phyloP scores from a whole-genome alignment of 2,329 filamentous ascomycete genomes.

The Fusarium kyushuense region DNA sequence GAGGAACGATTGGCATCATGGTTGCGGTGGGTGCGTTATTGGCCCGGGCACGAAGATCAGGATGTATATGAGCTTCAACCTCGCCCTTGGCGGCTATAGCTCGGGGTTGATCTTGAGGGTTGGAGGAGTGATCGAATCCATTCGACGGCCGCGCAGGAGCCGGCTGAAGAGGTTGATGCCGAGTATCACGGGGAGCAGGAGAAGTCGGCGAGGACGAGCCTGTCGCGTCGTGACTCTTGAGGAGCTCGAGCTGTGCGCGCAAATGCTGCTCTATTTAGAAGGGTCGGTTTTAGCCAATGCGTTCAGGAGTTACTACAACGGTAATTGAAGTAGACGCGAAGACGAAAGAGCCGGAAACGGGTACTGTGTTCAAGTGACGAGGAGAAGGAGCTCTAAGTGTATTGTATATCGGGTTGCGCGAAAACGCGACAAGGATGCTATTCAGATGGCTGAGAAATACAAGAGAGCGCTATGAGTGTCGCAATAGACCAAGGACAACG shows the following conservation, averaged over 20 bases:
- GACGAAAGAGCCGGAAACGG: slow-evolving; percentile 23
- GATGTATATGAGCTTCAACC: slow-evolving; percentile 62
- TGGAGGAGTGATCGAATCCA: slow-evolving; percentile 60
- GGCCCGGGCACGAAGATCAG: slow-evolving; percentile 58
- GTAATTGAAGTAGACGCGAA: slow-evolving; percentile 32
- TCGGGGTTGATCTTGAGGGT: slow-evolving; percentile 52
- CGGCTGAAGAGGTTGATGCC: slow-evolving; percentile 48
- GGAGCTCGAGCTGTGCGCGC: slow-evolving; percentile 59
- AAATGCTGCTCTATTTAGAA: slow-evolving; percentile 56
- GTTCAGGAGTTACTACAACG: slow-evolving; percentile 31
- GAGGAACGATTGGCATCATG: slow-evolving; percentile 56
- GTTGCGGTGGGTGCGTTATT: slow-evolving; percentile 48
- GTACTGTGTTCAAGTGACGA: slow-evolving; percentile 21
- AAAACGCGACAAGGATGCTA: slow-evolving; percentile 44
- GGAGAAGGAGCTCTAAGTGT: slow-evolving; percentile 25
- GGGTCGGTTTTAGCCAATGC: slow-evolving; percentile 44
- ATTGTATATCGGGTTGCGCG: slow-evolving; percentile 33
- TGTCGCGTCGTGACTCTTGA: slow-evolving; percentile 56
- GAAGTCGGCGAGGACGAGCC: slow-evolving; percentile 49
- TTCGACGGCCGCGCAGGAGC: slow-evolving; percentile 54
- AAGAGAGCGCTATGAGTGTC: slow-evolving; percentile 38
- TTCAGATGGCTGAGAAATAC: slow-evolving; percentile 31
- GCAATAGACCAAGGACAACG: slow-evolving; percentile 32
- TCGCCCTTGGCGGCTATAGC: slow-evolving; percentile 53
- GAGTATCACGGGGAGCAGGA: slow-evolving; percentile 48